Evolutionary conservation across 2,329 filamentous ascomycete species (phyloP).

Genomic region (Exophiala bonariae): DNA sequence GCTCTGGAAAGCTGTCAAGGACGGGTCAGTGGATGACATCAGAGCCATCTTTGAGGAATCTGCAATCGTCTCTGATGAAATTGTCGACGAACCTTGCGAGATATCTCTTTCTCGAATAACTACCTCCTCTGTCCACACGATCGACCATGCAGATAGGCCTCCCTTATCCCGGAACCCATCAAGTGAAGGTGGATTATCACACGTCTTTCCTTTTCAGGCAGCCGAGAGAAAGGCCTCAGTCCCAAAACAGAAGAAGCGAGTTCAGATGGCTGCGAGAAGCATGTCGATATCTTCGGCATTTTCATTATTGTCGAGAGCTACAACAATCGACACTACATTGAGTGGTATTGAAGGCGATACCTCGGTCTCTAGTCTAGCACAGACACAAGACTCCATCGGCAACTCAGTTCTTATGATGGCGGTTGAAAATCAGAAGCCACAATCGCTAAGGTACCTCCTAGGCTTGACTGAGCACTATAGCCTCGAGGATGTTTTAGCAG

Average conservation of each 20-base stretch:
- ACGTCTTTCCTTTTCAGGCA: constrained; percentile 89
- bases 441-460: constrained; percentile 76
- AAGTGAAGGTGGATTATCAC: constrained; percentile 57
- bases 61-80: constrained; percentile 45
- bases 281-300: constrained; percentile 82
- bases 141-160: constrained; percentile 19
- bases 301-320: constrained; percentile 77
- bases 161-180: constrained; percentile 41
- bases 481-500: constrained; percentile 68
- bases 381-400: constrained; percentile 63
- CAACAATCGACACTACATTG: constrained; percentile 71
- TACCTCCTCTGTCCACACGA: constrained; percentile 19
- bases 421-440: constrained; percentile 68
- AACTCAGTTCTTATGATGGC: constrained; percentile 91
- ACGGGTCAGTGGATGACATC: constrained; percentile 74
- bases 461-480: constrained; percentile 76
- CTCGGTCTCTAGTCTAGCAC: constrained; percentile 67
- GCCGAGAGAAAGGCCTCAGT: constrained; percentile 39
- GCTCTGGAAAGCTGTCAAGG: constrained; percentile 81
- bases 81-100: constrained; percentile 43
- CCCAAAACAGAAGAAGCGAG: constrained; percentile 60
- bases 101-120: constrained; percentile 24
- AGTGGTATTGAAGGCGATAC: constrained; percentile 81
- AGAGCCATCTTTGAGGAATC: constrained; percentile 77
- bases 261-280: constrained; percentile 87